Evolutionary conservation across 2,329 filamentous ascomycete genomes (phyloP).

Genomic region (Colletotrichum abscissum): DNA sequence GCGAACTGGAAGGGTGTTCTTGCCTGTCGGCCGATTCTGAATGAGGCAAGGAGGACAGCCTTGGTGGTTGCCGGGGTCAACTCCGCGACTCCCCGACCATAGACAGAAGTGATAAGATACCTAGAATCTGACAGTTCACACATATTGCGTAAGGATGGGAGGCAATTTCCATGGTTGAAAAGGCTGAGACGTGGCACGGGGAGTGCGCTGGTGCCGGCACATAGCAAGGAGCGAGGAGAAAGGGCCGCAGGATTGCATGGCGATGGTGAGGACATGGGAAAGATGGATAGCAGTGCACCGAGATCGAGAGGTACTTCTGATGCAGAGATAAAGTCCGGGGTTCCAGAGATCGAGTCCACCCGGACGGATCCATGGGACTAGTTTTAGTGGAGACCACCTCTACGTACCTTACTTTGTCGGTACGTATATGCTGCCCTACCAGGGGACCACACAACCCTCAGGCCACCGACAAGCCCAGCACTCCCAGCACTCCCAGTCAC

Average conservation of each 20-base stretch:
- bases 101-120: neutral
- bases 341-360: slow-evolving; percentile 30
- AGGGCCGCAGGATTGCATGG: slow-evolving; percentile 3
- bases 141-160: neutral
- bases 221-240: neutral
- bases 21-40: neutral
- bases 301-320: slow-evolving; percentile 28
- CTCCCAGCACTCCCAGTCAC: too few relatives aligned
- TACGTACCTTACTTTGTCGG: neutral
- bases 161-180: neutral
- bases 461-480: neutral
- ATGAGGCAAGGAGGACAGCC: neutral
- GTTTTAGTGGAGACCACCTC: neutral
- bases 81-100: neutral
- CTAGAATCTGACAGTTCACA: neutral
- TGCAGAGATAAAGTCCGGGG: slow-evolving; percentile 28
- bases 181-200: neutral
- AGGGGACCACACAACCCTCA: neutral
- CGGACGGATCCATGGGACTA: slow-evolving; percentile 18
- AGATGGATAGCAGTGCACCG: slow-evolving; percentile 1
- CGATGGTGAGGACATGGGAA: slow-evolving; percentile 29
- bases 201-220: neutral
- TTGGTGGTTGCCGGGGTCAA: slow-evolving; percentile 2
- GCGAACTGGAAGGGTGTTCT: neutral
- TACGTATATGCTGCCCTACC: neutral